Conservation (phyloP, 495 filamentous ascomycete species). For the Opeltia flavorubescens region DNA sequence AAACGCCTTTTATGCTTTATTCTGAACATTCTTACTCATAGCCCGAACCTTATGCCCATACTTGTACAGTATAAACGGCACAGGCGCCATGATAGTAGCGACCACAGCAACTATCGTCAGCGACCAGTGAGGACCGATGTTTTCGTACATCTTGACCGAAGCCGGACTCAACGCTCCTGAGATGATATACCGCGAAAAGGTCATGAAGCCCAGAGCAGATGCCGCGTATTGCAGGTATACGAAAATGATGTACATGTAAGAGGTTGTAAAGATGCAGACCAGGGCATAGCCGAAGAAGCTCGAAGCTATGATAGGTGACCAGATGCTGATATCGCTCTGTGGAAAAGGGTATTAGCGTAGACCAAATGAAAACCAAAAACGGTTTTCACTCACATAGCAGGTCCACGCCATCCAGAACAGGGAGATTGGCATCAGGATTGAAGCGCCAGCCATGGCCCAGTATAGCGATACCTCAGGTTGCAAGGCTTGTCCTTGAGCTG, state of each 20-base stretch:
- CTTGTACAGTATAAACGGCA: conserved; percentile 37
- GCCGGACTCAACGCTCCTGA: conserved; percentile 57
- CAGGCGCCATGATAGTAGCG: conserved; percentile 30
- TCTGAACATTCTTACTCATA: conserved; percentile 28
- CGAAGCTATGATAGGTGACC: conserved; percentile 61
- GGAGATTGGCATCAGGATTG: conserved; percentile 48
- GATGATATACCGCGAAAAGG: conserved; percentile 42
- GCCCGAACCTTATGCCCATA: conserved; percentile 31
- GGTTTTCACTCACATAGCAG: conserved; percentile 49
- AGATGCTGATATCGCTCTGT: too few relatives aligned
- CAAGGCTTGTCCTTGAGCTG: conserved; percentile 46
- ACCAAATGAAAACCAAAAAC: too few relatives aligned
- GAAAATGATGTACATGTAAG: conserved; percentile 55
- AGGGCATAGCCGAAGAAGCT: conserved; percentile 60
- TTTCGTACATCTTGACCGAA: conserved; percentile 49
- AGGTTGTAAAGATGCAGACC: conserved; percentile 57
- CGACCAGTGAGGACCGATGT: conserved; percentile 56
- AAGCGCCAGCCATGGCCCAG: conserved; percentile 50
- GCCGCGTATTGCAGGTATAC: conserved; percentile 39
- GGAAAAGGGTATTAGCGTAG: too few relatives aligned
- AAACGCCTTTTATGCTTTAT: too few relatives aligned
- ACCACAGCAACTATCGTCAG: conserved; percentile 44
- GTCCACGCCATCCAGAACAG: conserved; percentile 70
- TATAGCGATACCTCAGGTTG: conserved; percentile 53
- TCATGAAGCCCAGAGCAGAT: conserved; percentile 54